phyloP scores from a whole-genome alignment of 164 flowering plant species.

The Echeveria elegans region DNA sequence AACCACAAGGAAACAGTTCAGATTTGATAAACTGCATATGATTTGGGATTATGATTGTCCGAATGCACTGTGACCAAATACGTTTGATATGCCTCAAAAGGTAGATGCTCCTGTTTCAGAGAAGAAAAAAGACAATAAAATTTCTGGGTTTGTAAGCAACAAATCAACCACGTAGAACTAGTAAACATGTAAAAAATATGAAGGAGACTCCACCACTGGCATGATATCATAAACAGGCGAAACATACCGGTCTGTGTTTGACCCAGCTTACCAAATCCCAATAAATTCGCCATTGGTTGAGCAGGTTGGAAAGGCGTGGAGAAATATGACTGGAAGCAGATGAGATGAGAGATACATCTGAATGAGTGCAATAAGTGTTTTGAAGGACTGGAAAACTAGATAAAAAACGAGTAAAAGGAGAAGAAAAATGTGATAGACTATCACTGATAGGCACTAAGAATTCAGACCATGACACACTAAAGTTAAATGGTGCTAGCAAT shows the following conservation, averaged over 20 bases:
- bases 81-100: slow-evolving; percentile 30
- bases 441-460: neutral
- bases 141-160: neutral
- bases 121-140: neutral
- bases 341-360: neutral
- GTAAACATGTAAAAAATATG: neutral
- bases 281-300: slow-evolving; percentile 39
- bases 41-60: slow-evolving; percentile 54
- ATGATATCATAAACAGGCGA: neutral
- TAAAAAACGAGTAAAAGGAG: neutral
- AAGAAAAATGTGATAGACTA: neutral
- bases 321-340: slow-evolving; percentile 41
- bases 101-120: slow-evolving; percentile 37
- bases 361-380: neutral
- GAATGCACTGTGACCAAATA: slow-evolving; percentile 44
- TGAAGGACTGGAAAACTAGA: slow-evolving; percentile 5
- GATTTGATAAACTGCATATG: neutral
- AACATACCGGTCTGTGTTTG: slow-evolving; percentile 55
- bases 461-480: neutral
- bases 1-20: neutral
- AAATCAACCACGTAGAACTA: neutral
- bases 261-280: slow-evolving; percentile 46
- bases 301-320: slow-evolving; percentile 42
- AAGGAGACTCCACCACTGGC: neutral
- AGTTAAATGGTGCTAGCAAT: too few species aligned